Conservation (phyloP, 768 basidiomycete species). For the Mycena epipterygia region DNA sequence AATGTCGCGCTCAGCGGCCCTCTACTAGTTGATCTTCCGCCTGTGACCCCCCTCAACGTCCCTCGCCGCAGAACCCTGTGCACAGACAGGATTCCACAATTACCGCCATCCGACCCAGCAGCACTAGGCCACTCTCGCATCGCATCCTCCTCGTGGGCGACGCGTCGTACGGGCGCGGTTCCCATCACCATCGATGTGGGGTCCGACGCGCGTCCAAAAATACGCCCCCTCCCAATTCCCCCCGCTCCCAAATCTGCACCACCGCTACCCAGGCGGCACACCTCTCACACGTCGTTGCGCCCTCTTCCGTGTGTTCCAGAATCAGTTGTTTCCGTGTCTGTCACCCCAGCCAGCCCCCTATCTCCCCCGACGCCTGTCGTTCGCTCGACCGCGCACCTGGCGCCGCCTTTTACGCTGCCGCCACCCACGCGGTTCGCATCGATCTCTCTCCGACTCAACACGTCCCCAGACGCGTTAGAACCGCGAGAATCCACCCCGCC, state of each 20-base stretch:
- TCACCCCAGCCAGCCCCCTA: slow-evolving; percentile 22
- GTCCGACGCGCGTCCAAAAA: slow-evolving; percentile 11
- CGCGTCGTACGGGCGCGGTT: not conserved
- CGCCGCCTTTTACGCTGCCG: not conserved
- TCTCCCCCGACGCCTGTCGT: not conserved
- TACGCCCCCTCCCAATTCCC: slow-evolving; percentile 33
- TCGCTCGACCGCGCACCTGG: slow-evolving; percentile 2
- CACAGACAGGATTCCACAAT: not conserved
- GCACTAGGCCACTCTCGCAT: not conserved
- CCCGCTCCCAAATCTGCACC: slow-evolving; percentile 20
- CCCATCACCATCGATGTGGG: slow-evolving; percentile 19
- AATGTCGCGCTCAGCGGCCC: no score
- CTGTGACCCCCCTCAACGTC: not conserved
- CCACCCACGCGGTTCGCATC: slow-evolving; percentile 25
- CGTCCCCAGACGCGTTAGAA: slow-evolving; percentile 28
- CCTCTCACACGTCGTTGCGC: slow-evolving; percentile 14
- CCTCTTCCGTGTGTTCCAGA: slow-evolving; percentile 32
- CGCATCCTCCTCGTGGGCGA: not conserved
- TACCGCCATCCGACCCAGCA: not conserved
- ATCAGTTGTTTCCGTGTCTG: slow-evolving; percentile 1
- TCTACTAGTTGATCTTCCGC: not conserved
- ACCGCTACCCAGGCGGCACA: slow-evolving; percentile 15
- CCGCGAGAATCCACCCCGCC: not conserved
- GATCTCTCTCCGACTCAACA: slow-evolving; percentile 30
- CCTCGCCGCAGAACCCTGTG: not conserved